These are phyloP conservation scores for Pythium periplocum DNA, from an alignment of 352 stramenopile species.

Conservation along the genomic window DNA sequence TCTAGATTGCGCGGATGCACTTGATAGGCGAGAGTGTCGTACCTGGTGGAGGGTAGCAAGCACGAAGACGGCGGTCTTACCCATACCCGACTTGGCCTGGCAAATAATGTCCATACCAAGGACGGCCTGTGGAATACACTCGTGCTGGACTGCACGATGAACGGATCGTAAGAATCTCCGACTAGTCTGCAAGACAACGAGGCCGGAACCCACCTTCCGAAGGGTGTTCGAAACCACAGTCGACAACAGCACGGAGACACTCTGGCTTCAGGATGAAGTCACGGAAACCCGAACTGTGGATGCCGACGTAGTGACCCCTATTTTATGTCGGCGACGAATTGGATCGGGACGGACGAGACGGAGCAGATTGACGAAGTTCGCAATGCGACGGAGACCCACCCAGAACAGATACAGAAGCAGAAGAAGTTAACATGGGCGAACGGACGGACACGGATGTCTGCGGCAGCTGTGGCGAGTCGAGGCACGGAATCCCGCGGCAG, in stretches of 20 bases:
- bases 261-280: slow-evolving; percentile 99
- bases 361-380: neutral
- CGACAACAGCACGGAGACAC: slow-evolving; percentile 96
- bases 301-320: slow-evolving; percentile 99
- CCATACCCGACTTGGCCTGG: slow-evolving; percentile 99
- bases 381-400: slow-evolving; percentile 11
- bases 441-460: no score
- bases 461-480: no score
- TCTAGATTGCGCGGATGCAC: no score
- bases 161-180: no score
- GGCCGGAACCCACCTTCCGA: slow-evolving; percentile 88
- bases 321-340: neutral
- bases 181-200: no score
- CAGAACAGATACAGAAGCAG: slow-evolving; percentile 73
- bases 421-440: slow-evolving; percentile 66
- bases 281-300: slow-evolving; percentile 99
- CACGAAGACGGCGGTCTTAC: slow-evolving; percentile 99
- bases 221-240: slow-evolving; percentile 99
- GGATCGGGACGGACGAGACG: neutral
- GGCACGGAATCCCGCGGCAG: no score
- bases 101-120: slow-evolving; percentile 99
- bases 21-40: neutral
- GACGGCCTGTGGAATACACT: slow-evolving; percentile 99
- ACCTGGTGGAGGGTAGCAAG: slow-evolving; percentile 99
- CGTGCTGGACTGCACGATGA: slow-evolving; percentile 90